Evolutionary conservation across 2,329 filamentous ascomycete species (phyloP).

Genomic region (Orbilia oligospora): DNA sequence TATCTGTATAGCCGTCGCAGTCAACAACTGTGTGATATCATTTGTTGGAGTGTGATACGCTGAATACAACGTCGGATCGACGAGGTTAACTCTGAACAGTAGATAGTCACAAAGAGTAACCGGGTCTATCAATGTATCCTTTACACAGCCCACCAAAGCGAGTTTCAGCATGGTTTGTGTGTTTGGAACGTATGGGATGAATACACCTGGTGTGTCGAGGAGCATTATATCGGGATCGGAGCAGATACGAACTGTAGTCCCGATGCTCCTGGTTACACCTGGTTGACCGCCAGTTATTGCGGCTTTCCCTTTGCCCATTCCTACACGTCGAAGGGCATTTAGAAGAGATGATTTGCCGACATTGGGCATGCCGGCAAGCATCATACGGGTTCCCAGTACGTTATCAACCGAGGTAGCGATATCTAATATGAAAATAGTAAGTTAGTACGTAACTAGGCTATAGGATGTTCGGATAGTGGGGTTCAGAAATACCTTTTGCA

Average conservation of each 20-base stretch:
- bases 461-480: neutral
- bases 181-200: constrained; percentile 89
- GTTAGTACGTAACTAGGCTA: neutral
- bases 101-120: constrained; percentile 90
- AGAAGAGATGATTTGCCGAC: constrained; percentile 96
- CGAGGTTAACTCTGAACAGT: constrained; percentile 83
- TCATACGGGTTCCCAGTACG: constrained; percentile 84
- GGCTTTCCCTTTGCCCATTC: constrained; percentile 78
- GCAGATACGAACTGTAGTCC: constrained; percentile 84
- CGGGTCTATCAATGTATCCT: constrained; percentile 84
- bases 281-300: constrained; percentile 88
- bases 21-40: constrained; percentile 81
- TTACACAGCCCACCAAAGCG: constrained; percentile 90
- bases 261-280: constrained; percentile 88
- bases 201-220: constrained; percentile 93
- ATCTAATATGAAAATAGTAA: constrained; percentile 55
- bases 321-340: constrained; percentile 82
- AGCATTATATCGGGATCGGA: constrained; percentile 78
- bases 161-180: constrained; percentile 93
- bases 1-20: constrained; percentile 78
- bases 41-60: constrained; percentile 82
- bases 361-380: constrained; percentile 98
- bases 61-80: constrained; percentile 75
- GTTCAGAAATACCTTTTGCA: constrained; percentile 60
- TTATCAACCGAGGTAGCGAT: constrained; percentile 68